Conservation (phyloP, 2,329 filamentous ascomycete genomes). For the Boeremia exigua region DNA sequence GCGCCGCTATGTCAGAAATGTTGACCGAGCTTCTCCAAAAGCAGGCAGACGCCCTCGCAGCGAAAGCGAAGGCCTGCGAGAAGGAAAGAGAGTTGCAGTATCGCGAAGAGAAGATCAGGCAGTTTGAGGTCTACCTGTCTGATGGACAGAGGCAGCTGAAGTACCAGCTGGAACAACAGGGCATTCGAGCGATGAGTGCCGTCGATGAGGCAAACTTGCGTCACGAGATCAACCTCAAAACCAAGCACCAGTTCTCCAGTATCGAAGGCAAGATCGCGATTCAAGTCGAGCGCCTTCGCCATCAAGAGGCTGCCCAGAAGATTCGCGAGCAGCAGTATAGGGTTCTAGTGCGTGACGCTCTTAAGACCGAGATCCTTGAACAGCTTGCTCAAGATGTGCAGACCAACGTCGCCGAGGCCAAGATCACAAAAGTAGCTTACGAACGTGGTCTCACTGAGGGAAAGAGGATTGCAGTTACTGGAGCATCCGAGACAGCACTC, state of each 20-base stretch:
- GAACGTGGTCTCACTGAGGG: conserved; percentile 16
- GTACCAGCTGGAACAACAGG: conserved; percentile 15
- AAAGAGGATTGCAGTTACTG: conserved; percentile 2
- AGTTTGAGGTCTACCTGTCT: conserved; percentile 27
- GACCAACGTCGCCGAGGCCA: not conserved
- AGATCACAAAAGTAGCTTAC: conserved; percentile 15
- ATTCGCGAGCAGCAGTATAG: conserved; percentile 32
- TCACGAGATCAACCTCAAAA: conserved; percentile 11
- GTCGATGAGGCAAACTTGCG: conserved; percentile 14
- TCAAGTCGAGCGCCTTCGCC: conserved; percentile 14
- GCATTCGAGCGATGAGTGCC: conserved; percentile 11
- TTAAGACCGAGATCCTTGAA: conserved; percentile 15
- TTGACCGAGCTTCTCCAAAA: conserved; percentile 21
- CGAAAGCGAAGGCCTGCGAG: conserved; percentile 15
- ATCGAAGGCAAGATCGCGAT: conserved; percentile 10
- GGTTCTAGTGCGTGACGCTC: not conserved
- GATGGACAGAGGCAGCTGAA: conserved; percentile 32
- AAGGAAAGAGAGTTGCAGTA: conserved; percentile 17
- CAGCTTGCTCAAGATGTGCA: not conserved
- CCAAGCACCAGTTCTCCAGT: conserved; percentile 4
- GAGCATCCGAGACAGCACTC: not conserved
- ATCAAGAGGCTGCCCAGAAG: conserved; percentile 20
- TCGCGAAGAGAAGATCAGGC: conserved; percentile 22
- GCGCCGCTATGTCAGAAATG: conserved; percentile 19
- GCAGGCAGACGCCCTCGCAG: conserved; percentile 17